Evolutionary conservation across 2,329 filamentous ascomycete species (phyloP).

Genomic region (Tolypocladium ovalisporum): DNA sequence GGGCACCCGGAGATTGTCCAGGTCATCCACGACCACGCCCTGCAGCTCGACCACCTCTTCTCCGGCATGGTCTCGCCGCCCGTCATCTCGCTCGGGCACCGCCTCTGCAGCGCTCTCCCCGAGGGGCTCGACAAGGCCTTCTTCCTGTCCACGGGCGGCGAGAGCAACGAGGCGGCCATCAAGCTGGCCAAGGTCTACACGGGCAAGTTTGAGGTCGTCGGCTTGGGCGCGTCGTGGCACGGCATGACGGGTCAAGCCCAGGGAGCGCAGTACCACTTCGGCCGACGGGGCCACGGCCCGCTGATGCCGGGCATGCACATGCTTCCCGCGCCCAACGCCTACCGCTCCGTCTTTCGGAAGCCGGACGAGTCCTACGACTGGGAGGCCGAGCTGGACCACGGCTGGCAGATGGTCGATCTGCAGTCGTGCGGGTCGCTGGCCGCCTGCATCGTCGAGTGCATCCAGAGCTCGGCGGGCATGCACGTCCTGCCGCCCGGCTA

Average conservation of each 20-base stretch:
- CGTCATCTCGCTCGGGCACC: conserved; percentile 42
- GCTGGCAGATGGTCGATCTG: conserved; percentile 49
- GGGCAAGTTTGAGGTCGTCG: conserved; percentile 55
- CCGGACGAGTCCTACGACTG: conserved; percentile 50
- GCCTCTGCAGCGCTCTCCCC: conserved; percentile 37
- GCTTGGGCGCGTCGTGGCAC: conserved; percentile 47
- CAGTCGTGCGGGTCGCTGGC: conserved; percentile 50
- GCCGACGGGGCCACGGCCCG: conserved; percentile 35
- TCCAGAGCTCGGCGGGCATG: conserved; percentile 49
- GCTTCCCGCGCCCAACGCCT: conserved; percentile 48
- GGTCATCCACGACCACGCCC: conserved; percentile 35
- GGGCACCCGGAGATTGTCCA: conserved; percentile 46
- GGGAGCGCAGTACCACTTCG: conserved; percentile 44
- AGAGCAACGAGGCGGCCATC: conserved; percentile 52
- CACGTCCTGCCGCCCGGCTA: conserved; percentile 48
- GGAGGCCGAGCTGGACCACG: conserved; percentile 49
- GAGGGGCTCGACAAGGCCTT: conserved; percentile 40
- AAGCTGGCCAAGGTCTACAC: conserved; percentile 54
- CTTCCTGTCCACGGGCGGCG: conserved; percentile 46
- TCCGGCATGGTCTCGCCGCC: conserved; percentile 47
- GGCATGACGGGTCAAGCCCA: conserved; percentile 46
- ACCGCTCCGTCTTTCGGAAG: conserved; percentile 49
- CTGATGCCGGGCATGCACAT: conserved; percentile 45
- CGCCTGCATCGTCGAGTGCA: conserved; percentile 53
- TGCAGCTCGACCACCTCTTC: conserved; percentile 46